Conservation (phyloP, 2,329 filamentous ascomycete species). For the Arthrobotrys iridis region DNA sequence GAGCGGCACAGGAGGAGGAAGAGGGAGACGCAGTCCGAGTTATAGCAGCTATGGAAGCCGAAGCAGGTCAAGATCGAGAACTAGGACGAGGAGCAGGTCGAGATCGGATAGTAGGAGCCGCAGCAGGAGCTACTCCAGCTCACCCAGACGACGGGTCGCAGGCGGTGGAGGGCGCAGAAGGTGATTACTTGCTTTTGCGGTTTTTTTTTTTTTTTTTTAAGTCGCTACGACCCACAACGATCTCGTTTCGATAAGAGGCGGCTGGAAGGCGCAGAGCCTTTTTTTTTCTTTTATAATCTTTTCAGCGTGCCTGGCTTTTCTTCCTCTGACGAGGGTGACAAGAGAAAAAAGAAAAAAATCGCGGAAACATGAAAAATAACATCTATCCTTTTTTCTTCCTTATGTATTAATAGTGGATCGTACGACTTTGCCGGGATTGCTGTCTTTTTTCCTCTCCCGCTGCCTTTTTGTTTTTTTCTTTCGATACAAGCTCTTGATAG, state of each 20-base stretch:
- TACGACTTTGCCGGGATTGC: not conserved
- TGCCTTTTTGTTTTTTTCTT: not conserved
- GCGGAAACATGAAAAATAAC: not conserved
- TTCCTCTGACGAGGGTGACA: not conserved
- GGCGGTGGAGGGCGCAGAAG: conserved; percentile 27
- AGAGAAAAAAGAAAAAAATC: not conserved
- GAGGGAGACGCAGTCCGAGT: conserved; percentile 71
- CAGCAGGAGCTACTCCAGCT: conserved; percentile 42
- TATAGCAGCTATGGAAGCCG: conserved; percentile 65
- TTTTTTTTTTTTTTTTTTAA: not conserved
- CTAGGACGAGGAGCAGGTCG: not conserved
- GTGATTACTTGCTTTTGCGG: not conserved
- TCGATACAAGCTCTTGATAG: not conserved
- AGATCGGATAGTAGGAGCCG: conserved; percentile 60
- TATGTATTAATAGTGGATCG: conserved; percentile 17
- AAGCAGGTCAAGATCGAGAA: conserved; percentile 61
- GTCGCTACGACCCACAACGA: too few relatives aligned
- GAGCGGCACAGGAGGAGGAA: conserved; percentile 57
- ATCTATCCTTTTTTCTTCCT: not conserved
- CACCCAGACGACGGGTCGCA: conserved; percentile 25
- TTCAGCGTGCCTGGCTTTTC: not conserved
- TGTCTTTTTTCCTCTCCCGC: not conserved
- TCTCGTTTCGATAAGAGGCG: not conserved
- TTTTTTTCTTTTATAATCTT: not conserved
- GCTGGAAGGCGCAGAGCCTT: not conserved